Base-by-base conservation (phyloP, 345 rosid genomes). In the Boechera divaricarpa region DNA sequence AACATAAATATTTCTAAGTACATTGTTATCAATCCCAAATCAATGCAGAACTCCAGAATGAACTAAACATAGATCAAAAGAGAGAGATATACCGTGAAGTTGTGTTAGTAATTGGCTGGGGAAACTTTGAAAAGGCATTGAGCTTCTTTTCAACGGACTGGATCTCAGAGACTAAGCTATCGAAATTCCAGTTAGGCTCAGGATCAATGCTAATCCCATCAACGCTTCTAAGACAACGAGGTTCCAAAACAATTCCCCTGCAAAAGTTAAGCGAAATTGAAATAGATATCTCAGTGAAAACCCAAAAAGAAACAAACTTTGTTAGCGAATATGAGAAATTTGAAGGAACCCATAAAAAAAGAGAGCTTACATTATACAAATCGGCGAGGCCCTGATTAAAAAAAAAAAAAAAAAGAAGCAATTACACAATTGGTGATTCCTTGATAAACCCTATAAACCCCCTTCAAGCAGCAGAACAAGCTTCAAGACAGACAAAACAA, bases 161-260 rank as follows among this genome's bases (percentile, higher is more conserved):
- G 18, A 94, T 86, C 85, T 89, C 97, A 6, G 88, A 79, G 33
- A 88, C 75, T 39, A 90, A 76, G 38, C 84, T 49, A 42, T 81
- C 77, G 28, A 92, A 86, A 72, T 84, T 84, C 98, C 98, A 94
- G 69, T 94, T 77, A 5, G 92, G 90, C 10, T 90, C 87, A 1
- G 96, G 98, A 26, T 94, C 98, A 38, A 78, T 72, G 5, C 80
- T 71, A 67, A 91, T 80, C 56, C 87, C 92, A 65, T 89, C 79
- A 10, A 89, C 87, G 3, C 57, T 87, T 32, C 69, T 82, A 0
- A 90, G 91, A 39, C 89, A 86, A 15, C 76, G 91, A 78, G 86
- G 85, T 51, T 90, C 91, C 84, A 94, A 78, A 69, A 89, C 60
- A 55, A 76, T 79, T 41, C 86, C 91, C 98, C 96, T 94, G 82